Evolutionary conservation across 2,329 filamentous ascomycete species (phyloP).

Genomic region (Hypoxylon sp.): DNA sequence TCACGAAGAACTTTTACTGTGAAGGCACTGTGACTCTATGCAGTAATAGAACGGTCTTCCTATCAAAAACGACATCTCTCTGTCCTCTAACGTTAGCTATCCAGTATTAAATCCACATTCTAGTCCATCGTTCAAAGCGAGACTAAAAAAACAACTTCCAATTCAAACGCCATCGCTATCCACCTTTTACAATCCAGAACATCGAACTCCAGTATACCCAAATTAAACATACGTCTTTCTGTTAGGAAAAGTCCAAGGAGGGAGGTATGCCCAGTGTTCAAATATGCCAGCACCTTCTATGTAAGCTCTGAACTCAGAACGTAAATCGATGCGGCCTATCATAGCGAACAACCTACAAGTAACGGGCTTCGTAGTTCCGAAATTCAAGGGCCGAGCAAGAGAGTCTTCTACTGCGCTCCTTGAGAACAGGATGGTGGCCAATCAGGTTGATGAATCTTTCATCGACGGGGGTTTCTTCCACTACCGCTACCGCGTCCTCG

Average conservation of each 20-base stretch:
- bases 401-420: slow-evolving; percentile 1
- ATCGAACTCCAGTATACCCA: too few species aligned
- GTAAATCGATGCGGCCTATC: not conserved
- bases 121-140: not conserved
- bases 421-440: not conserved
- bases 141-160: not conserved
- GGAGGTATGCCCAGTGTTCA: not conserved
- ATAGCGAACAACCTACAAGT: not conserved
- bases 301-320: too few species aligned
- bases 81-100: too few species aligned
- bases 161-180: not conserved
- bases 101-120: not conserved
- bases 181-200: not conserved
- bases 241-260: not conserved
- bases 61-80: too few species aligned
- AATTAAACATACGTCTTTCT: not conserved
- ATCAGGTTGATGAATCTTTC: not conserved
- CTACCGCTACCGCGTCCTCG: not conserved
- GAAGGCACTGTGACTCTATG: not conserved
- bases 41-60: not conserved
- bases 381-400: slow-evolving; percentile 7
- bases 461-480: not conserved
- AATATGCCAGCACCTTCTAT: not conserved
- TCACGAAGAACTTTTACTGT: not conserved
- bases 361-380: not conserved